Conservation (phyloP, 257 asterid species). For the Solanum lignicaule region DNA sequence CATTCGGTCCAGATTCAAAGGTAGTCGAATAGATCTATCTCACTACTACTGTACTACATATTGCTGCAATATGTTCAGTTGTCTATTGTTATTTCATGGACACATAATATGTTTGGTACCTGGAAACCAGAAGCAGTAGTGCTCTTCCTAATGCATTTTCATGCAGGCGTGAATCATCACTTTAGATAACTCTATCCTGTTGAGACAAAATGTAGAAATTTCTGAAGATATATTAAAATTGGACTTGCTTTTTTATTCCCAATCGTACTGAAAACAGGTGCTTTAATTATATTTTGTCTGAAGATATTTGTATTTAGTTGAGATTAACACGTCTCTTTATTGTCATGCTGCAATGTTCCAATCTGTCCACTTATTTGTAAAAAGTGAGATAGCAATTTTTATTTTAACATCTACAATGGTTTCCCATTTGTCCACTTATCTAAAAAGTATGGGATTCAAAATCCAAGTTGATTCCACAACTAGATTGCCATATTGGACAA, state of each 20-base stretch:
- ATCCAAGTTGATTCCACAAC: neutral
- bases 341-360: neutral
- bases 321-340: neutral
- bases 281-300: neutral
- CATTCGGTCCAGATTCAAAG: constrained; percentile 67
- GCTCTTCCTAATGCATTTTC: neutral
- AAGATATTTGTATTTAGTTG: neutral
- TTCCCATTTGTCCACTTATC: neutral
- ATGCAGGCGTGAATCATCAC: neutral
- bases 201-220: neutral
- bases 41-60: neutral
- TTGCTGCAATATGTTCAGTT: neutral
- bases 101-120: neutral
- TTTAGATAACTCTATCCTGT: neutral
- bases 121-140: neutral
- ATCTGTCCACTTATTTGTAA: neutral
- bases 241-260: neutral
- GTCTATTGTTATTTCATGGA: neutral
- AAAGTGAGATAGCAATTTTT: neutral
- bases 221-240: neutral
- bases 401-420: neutral
- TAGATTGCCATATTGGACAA: neutral
- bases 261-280: neutral
- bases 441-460: neutral
- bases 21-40: constrained; percentile 20